phyloP scores from a whole-genome alignment of 306 rosid genomes.

The Biancaea sappan region DNA sequence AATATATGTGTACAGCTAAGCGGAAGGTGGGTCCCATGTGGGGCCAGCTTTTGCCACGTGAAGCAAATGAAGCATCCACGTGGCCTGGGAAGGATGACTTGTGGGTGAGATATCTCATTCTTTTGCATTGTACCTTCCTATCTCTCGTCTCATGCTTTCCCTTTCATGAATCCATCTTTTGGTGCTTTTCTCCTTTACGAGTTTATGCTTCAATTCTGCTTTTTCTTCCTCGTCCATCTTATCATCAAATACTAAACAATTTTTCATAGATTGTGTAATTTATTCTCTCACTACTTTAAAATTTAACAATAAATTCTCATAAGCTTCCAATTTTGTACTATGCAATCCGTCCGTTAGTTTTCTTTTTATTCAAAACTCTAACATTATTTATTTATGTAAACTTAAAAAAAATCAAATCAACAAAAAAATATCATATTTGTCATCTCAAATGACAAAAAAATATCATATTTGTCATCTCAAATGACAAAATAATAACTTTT shows the following conservation, averaged over 20 bases:
- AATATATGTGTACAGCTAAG: background rate
- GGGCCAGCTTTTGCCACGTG: conserved; percentile 81
- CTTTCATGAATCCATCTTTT: conserved; percentile 63
- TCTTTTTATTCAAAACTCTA: too few relatives aligned
- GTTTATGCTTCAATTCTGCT: conserved; percentile 45
- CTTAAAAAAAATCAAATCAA: too few relatives aligned
- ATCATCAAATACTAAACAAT: background rate
- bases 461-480: too few relatives aligned
- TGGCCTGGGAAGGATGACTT: conserved; percentile 51
- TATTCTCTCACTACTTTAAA: too few relatives aligned
- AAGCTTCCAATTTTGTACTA: too few relatives aligned
- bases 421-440: too few relatives aligned
- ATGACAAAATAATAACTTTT: too few relatives aligned
- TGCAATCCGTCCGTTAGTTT: too few relatives aligned
- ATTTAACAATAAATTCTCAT: too few relatives aligned
- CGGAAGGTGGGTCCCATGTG: conserved; percentile 55
- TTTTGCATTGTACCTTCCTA: conserved; percentile 26
- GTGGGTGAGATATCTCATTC: conserved; percentile 41
- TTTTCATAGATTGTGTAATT: too few relatives aligned
- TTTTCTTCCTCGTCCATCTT: conserved; percentile 10
- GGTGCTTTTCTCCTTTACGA: conserved; percentile 66
- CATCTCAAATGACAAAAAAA: too few relatives aligned
- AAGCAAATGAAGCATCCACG: conserved; percentile 43
- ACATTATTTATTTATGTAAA: too few relatives aligned
- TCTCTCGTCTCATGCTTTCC: conserved; percentile 42